Evolutionary conservation across 1,139 yeast genomes (phyloP).

Genomic region (Blastobotrys ciferrii): DNA sequence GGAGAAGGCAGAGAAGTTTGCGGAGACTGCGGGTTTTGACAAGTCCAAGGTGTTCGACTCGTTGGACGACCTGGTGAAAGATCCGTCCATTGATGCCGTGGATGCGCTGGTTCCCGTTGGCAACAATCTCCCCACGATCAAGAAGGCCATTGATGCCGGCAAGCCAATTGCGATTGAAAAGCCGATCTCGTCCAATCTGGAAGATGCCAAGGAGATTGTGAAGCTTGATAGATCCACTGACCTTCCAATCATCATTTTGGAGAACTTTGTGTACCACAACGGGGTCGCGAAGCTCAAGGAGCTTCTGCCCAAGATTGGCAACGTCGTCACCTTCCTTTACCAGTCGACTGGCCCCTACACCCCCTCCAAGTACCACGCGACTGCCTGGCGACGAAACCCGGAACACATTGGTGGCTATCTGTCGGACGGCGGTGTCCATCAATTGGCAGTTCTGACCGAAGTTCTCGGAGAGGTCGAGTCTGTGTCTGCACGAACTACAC

Average conservation of each 20-base stretch:
- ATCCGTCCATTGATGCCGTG: slow-evolving; percentile 63
- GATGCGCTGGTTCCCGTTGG: slow-evolving; percentile 89
- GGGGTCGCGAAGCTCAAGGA: slow-evolving; percentile 54
- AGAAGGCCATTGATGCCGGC: slow-evolving; percentile 59
- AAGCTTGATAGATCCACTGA: slow-evolving; percentile 55
- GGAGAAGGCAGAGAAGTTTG: slow-evolving; percentile 77
- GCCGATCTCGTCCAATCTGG: slow-evolving; percentile 84
- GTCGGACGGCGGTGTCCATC: slow-evolving; percentile 96
- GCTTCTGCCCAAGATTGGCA: slow-evolving; percentile 68
- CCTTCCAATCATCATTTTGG: slow-evolving; percentile 72
- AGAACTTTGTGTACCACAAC: slow-evolving; percentile 76
- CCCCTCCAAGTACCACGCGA: slow-evolving; percentile 55
- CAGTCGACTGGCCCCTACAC: slow-evolving; percentile 80
- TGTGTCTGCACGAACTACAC: slow-evolving; percentile 71
- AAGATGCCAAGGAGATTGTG: slow-evolving; percentile 78
- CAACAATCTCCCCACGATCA: slow-evolving; percentile 63
- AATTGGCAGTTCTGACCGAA: slow-evolving; percentile 78
- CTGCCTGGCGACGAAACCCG: slow-evolving; percentile 80
- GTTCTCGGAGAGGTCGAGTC: slow-evolving; percentile 72
- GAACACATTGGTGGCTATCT: slow-evolving; percentile 89
- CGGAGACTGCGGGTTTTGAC: slow-evolving; percentile 56
- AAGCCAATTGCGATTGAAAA: slow-evolving; percentile 84
- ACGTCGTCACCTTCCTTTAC: slow-evolving; percentile 71
- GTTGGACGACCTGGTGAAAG: slow-evolving; percentile 62
- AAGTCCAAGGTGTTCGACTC: slow-evolving; percentile 55